Base-by-base conservation (phyloP, 441 rosid species). In the Populus hybrid region DNA sequence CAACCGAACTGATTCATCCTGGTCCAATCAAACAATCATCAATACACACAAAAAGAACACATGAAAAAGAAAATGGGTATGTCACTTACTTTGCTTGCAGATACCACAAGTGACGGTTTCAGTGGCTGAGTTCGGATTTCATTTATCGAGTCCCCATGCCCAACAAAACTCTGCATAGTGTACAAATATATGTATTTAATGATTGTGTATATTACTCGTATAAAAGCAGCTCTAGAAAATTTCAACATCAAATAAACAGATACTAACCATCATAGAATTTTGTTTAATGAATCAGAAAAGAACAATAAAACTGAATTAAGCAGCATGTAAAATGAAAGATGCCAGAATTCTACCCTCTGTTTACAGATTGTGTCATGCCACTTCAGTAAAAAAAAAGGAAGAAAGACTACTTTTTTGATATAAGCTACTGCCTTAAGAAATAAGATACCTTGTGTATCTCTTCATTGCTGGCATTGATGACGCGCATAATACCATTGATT, bases 1-100 rank as follows among this genome's bases (percentile, higher is more conserved):
- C 72, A 95, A 83, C 69, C 99, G 90, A 83, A 95, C 94, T 1
- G 99, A 95, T 83, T 92, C 99, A 86, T 95, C 99, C 99, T 95
- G 83, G 59, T 71, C 68, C 79, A 82, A 21, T 72, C 74, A 72
- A 76, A 74, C 73, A 70, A 19, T 46, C 75, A 74, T 77, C 71
- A 78, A 46, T 67, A 65, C 70, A 38, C 59, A 65, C 42, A 72
- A 64, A 75, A 78, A 4, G 70, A 71, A 77, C 70, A 67, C 4
- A 74, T 50, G 30, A 1, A 69, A 67, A 66, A 34, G 7, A 72
- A 32, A 74, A 70, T 69, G 63, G 34, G 21, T 2, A 14, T 71
- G 40, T 72, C 70, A 83, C 76, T 81, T 82, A 94, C 98, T 87
- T 94, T 92, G 91, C 99, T 95, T 72, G 98, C 99, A 73, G 97